phyloP scores from a whole-genome alignment of 768 basidiomycete species.

The Boletus eberwhitei region DNA sequence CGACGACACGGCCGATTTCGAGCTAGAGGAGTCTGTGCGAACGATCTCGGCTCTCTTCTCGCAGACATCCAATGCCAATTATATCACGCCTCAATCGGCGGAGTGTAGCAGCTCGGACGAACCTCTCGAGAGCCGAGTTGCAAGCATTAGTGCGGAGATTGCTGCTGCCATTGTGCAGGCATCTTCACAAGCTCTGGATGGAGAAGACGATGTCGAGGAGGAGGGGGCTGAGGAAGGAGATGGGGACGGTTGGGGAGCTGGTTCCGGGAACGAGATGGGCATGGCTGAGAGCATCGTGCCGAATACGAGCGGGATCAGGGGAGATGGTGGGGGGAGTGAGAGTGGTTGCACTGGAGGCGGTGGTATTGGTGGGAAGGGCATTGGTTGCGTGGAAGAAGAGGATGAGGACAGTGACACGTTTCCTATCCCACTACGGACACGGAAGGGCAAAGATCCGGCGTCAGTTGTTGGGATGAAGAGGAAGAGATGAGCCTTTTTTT shows the following conservation, averaged over 20 bases:
- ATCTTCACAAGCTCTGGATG: conserved; percentile 57
- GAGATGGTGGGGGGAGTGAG: conserved; percentile 30
- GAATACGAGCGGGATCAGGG: conserved; percentile 61
- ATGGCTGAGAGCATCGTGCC: conserved; percentile 51
- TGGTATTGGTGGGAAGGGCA: conserved; percentile 14
- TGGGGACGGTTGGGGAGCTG: conserved; percentile 39
- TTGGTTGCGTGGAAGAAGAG: conserved; percentile 44
- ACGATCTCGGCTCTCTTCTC: conserved; percentile 68
- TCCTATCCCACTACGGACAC: conserved; percentile 65
- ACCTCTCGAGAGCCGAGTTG: conserved; percentile 59
- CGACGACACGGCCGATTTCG: conserved; percentile 51
- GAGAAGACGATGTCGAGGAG: conserved; percentile 46
- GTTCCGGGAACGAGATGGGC: conserved; percentile 50
- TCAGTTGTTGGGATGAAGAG: conserved; percentile 53
- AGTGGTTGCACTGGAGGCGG: conserved; percentile 15
- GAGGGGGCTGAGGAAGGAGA: conserved; percentile 40
- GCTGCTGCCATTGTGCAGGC: conserved; percentile 78
- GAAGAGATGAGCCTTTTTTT: conserved; percentile 50
- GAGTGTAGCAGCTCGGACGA: conserved; percentile 36
- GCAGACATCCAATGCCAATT: conserved; percentile 41
- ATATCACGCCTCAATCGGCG: conserved; percentile 29
- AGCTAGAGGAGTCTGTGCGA: conserved; percentile 69
- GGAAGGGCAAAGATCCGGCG: conserved; percentile 57
- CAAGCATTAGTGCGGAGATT: conserved; percentile 77
- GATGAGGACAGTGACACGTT: conserved; percentile 72